A percentile compares a stretch with the other conserved stretches of the same genome.
Conservation (phyloP, 2,329 filamentous ascomycete genomes). For the Trichoderma breve region DNA sequence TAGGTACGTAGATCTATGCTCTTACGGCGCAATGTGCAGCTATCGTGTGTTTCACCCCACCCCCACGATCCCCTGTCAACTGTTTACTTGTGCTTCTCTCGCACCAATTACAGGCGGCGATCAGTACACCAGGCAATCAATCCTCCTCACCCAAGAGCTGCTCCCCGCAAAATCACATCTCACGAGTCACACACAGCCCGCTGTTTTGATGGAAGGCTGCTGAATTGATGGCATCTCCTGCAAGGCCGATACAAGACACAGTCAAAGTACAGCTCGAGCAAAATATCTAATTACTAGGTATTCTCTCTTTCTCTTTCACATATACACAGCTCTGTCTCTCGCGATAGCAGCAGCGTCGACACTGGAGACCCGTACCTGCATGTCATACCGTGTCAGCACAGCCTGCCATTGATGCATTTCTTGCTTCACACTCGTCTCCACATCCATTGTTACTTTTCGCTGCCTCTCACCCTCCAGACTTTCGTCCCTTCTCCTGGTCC, state of each 20-base stretch:
- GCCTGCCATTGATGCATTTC: not conserved
- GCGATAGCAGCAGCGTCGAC: not conserved
- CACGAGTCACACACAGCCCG: not conserved
- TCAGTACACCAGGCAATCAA: not conserved
- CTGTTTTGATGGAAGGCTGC: not conserved
- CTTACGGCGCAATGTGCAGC: not conserved
- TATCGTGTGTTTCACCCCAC: not conserved
- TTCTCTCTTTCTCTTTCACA: not conserved
- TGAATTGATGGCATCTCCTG: not conserved
- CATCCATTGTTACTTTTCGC: not conserved
- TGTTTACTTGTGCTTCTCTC: not conserved
- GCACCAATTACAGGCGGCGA: not conserved
- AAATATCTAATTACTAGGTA: not conserved
- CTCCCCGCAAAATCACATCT: not conserved
- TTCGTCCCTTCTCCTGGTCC: not conserved
- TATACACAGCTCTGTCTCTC: not conserved
- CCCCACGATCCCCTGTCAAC: not conserved
- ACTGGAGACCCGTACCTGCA: not conserved
- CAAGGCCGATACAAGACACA: not conserved
- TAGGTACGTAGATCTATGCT: not conserved
- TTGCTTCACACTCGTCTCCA: not conserved
- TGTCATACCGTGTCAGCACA: constrained; percentile 7
- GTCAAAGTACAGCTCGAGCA: not conserved
- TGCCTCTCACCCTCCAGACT: not conserved
- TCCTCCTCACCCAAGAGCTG: not conserved